Base-by-base conservation (phyloP, 1,284 basidiomycete species). In the Austroboletus novae-zelandiae region DNA sequence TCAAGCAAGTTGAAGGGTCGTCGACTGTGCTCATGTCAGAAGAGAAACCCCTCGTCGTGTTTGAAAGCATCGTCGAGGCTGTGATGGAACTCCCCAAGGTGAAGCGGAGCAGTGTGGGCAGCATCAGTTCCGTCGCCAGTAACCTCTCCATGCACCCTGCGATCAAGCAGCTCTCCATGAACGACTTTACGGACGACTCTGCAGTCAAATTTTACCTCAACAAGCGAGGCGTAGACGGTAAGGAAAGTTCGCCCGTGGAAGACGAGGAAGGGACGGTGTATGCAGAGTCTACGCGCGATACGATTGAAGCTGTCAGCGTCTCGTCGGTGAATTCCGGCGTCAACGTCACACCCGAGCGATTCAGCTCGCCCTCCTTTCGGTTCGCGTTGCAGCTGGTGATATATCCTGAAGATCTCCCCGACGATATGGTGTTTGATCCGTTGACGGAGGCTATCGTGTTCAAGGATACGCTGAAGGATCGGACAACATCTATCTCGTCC, bases 171-270 rank as follows among this genome's bases (percentile, higher is more conserved):
- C 73, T 98, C 32, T 84, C 90, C 31, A 94, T 95, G 91, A 96
- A 94, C 60, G 96, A 98, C 67, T 99, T 95, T 66, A 92, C 91
- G 47, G 96, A 99, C 57, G 95, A 98, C 64, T 94, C 93, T 10
- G 86, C 89, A 1, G 95, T 98, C 71, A 98, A 98, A 70, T 91
- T 98, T 68, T 98, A 96, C 71, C 71, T 99, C 57, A 93, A 96
- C 64, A 77, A 83, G 45, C 72, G 73, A 25, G 69, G 74, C 3
- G 71, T 70, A 5, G 67, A 67, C 13, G 69, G 63, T 10, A 60
- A 71, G 40, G 66, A 73, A 46, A 62, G 61, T 34, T 43, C 57
- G 31, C 54, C 63, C 5, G 49, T 54, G 2, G 66, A 65, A 34
- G 63, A 72, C 32, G 65, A 71, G 4, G 84, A 86, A 23, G 77